Conservation (phyloP, 306 rosid genomes). For the Luffa aegyptiaca region DNA sequence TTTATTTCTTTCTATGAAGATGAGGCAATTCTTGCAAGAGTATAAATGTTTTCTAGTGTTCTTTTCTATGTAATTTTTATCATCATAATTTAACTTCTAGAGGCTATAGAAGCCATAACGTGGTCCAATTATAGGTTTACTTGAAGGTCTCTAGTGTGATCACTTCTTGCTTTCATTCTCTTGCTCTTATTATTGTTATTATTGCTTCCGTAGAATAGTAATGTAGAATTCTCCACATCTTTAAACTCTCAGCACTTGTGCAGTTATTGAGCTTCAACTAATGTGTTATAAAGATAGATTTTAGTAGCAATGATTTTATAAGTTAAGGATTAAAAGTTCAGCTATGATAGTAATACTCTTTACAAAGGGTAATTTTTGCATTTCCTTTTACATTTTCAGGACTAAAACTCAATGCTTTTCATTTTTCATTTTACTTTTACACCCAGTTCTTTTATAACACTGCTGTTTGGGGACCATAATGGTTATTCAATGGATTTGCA, state of each 20-base stretch:
- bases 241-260: background rate
- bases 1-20: background rate
- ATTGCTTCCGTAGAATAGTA: background rate
- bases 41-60: no score
- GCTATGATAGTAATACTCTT: background rate
- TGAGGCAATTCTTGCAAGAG: background rate
- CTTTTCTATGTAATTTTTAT: background rate
- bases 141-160: background rate
- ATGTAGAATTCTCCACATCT: background rate
- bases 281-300: background rate
- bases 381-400: background rate
- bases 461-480: background rate
- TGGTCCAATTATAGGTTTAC: background rate
- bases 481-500: slow-evolving; percentile 20
- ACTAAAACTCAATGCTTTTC: background rate
- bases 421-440: background rate
- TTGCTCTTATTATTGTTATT: background rate
- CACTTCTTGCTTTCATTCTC: background rate
- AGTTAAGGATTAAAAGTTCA: background rate
- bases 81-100: background rate
- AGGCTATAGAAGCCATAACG: background rate
- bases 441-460: background rate
- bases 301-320: background rate
- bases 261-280: background rate
- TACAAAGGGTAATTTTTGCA: background rate